Percentiles rank a stretch among this genome's conserved stretches.
These are phyloP conservation scores for Zopfia rhizophila DNA, from an alignment of 2,329 filamentous ascomycete species.

Conservation along the genomic window DNA sequence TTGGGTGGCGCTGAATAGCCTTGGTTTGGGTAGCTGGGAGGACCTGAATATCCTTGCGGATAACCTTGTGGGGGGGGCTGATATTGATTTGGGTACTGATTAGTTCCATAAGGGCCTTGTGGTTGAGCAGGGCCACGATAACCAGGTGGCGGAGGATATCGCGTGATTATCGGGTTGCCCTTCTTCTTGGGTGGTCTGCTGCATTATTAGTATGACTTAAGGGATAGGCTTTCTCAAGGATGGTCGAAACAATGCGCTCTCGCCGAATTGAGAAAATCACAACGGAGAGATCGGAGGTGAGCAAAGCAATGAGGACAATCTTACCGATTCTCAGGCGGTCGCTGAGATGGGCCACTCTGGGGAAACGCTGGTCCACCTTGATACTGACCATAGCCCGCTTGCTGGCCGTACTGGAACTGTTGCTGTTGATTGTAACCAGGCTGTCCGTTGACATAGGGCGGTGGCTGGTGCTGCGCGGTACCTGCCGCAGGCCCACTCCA, in stretches of 20 bases:
- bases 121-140: constrained; percentile 52
- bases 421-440: constrained; percentile 39
- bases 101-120: constrained; percentile 39
- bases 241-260: too few species aligned
- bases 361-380: constrained; percentile 36
- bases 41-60: constrained; percentile 33
- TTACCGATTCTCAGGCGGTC: constrained; percentile 46
- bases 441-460: constrained; percentile 40
- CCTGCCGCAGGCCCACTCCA: constrained; percentile 48
- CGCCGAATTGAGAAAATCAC: background rate
- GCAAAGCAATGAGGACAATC: constrained; percentile 15
- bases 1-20: constrained; percentile 29
- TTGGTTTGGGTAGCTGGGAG: constrained; percentile 34
- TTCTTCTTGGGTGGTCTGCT: constrained; percentile 55
- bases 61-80: constrained; percentile 40
- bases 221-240: background rate
- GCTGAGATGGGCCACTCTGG: constrained; percentile 33
- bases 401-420: constrained; percentile 44
- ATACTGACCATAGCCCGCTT: constrained; percentile 43
- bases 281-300: background rate
- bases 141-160: constrained; percentile 61
- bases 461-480: constrained; percentile 45
- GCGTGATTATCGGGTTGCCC: constrained; percentile 60
- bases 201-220: constrained; percentile 22
- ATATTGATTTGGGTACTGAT: constrained; percentile 38